A percentile compares a stretch with the other conserved stretches of the same genome.
phyloP scores from a whole-genome alignment of 148 eudicot genomes.

The Amaranthus palmeri region DNA sequence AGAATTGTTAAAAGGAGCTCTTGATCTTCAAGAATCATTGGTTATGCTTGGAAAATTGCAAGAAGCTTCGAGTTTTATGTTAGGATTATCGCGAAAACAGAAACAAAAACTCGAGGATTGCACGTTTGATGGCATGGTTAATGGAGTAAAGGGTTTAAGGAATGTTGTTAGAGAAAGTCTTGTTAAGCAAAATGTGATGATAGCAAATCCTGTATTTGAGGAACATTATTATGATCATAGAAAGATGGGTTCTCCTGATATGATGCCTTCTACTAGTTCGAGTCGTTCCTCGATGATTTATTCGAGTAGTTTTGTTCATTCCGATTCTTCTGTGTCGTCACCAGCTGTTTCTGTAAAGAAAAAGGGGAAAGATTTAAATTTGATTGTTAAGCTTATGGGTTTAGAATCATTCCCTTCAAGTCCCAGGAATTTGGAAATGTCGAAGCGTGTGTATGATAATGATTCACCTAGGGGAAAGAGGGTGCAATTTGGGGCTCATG shows the following conservation, averaged over 20 bases:
- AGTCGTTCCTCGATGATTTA: conserved; percentile 46
- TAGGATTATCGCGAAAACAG: conserved; percentile 37
- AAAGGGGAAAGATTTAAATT: conserved; percentile 41
- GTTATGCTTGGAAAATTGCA: conserved; percentile 57
- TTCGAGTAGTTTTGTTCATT: conserved; percentile 45
- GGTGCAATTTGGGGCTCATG: conserved; percentile 29
- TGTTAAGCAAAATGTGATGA: conserved; percentile 51
- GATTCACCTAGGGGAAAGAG: conserved; percentile 49
- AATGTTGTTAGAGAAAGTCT: conserved; percentile 60
- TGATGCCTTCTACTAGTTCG: conserved; percentile 60
- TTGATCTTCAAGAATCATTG: conserved; percentile 75
- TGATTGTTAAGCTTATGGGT: conserved; percentile 76
- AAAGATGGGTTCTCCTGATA: conserved; percentile 28
- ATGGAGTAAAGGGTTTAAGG: conserved; percentile 29
- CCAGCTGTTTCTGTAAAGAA: conserved; percentile 33
- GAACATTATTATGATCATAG: conserved; percentile 30
- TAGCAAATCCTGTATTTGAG: conserved; percentile 33
- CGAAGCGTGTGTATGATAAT: conserved; percentile 41
- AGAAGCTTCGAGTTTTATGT: conserved; percentile 40
- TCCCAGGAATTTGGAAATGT: conserved; percentile 29
- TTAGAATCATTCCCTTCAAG: conserved; percentile 37
- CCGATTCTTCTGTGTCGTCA: conserved; percentile 37
- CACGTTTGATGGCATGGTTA: conserved; percentile 21
- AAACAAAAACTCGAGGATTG: conserved; percentile 34
- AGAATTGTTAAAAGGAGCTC: conserved; percentile 71